Percentiles rank a stretch among this genome's conserved stretches.
These are phyloP conservation scores for Chenopodium suecicum DNA, from an alignment of 148 eudicot genomes.

Conservation along the genomic window DNA sequence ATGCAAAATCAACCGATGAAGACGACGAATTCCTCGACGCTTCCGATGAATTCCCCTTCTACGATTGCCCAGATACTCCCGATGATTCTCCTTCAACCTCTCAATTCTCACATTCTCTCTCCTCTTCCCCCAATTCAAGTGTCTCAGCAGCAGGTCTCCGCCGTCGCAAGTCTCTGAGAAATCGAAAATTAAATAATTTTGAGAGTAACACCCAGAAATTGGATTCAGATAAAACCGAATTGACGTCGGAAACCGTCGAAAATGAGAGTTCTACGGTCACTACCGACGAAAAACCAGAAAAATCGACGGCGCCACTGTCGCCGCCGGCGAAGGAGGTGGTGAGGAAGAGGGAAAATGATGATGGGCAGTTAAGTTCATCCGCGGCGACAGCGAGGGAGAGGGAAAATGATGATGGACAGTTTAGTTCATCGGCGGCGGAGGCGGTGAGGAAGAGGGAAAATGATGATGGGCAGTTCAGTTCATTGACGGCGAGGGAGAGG, in stretches of 20 bases:
- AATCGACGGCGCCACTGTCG: background rate
- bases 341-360: slow-evolving; percentile 15
- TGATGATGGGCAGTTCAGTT: slow-evolving; percentile 30
- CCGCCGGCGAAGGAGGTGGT: background rate
- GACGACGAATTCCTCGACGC: slow-evolving; percentile 49
- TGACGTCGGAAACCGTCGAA: slow-evolving; percentile 5
- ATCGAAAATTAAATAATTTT: slow-evolving; percentile 11
- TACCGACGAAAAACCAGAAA: slow-evolving; percentile 14
- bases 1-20: slow-evolving; percentile 26
- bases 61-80: slow-evolving; percentile 32
- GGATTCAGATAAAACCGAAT: slow-evolving; percentile 14
- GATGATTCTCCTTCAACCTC: background rate
- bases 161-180: slow-evolving; percentile 36
- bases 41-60: slow-evolving; percentile 55
- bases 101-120: slow-evolving; percentile 18
- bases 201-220: slow-evolving; percentile 13
- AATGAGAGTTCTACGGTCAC: slow-evolving; percentile 28
- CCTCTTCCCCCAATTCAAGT: slow-evolving; percentile 20
- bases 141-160: slow-evolving; percentile 27
- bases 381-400: slow-evolving; percentile 6
- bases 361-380: slow-evolving; percentile 31
- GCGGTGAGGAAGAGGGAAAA: slow-evolving; percentile 5
- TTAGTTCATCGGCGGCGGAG: slow-evolving; percentile 1
- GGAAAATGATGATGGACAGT: slow-evolving; percentile 24
- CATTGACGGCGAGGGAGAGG: background rate